phyloP scores from a whole-genome alignment of 495 filamentous ascomycete genomes.

The Achaetomiella virescens region DNA sequence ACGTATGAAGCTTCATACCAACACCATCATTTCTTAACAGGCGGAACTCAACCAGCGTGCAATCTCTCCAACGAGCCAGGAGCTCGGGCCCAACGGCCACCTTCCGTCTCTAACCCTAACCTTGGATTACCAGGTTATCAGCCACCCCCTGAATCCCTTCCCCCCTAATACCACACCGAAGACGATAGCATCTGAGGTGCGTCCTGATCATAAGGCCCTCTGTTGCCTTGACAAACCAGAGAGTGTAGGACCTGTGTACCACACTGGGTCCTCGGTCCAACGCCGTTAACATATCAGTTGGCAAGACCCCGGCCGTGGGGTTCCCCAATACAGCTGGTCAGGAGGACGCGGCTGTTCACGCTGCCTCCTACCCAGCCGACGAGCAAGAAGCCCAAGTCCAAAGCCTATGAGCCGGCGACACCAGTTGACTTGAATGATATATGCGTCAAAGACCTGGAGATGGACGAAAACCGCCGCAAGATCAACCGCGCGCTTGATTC shows the following conservation, averaged over 20 bases:
- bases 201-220: no score
- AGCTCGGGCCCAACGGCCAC: no score
- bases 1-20: no score
- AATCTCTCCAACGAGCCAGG: no score
- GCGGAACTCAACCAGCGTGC: no score
- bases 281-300: background rate
- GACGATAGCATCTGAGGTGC: no score
- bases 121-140: no score
- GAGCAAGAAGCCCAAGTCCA: conserved; percentile 33
- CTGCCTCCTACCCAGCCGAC: background rate
- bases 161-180: no score
- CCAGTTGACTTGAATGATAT: conserved; percentile 18
- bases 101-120: no score
- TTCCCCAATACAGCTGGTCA: background rate
- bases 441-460: conserved; percentile 17
- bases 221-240: no score
- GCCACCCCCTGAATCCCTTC: no score
- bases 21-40: no score
- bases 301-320: background rate
- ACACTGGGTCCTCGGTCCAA: background rate
- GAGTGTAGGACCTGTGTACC: background rate
- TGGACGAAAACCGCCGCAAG: conserved; percentile 32
- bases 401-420: conserved; percentile 15
- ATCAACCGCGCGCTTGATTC: conserved; percentile 40
- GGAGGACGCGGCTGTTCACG: background rate